Base-by-base conservation (phyloP, 129 eudicot genomes). In the Escallonia herrerae region DNA sequence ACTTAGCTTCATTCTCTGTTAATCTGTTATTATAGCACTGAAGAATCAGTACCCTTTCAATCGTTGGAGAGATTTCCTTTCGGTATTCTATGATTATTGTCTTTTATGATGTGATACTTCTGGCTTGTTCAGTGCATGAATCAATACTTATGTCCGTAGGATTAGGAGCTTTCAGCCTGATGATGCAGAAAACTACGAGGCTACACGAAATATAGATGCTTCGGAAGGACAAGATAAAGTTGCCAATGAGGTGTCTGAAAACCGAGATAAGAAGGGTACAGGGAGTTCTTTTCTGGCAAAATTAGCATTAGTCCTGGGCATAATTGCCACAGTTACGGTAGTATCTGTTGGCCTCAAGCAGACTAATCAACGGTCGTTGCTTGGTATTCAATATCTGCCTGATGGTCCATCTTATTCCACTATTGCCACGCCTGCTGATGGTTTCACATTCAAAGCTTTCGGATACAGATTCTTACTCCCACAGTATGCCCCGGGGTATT, bases 401-500 rank as follows among this genome's bases (percentile, higher is more conserved):
- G 80, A 77, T 43, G 76, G 68, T 54, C 76, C 97, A 78, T 72
- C 85, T 3, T 76, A 81, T 65, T 63, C 84, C 43, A 52, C 84
- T 12, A 66, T 81, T 65, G 55, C 85, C 63, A 66, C 83, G 68
- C 71, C 87, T 66, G 51, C 74, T 62, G 72, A 48, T 74, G 95
- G 90, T 69, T 90, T 90, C 74, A 68, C 86, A 58, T 76, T 90
- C 77, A 76, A 71, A 63, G 87, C 79, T 73, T 84, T 87, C 74
- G 97, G 97, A 67, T 84, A 84, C 81, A 80, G 67, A 83, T 60
- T 91, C 58, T 55, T 87, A 62, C 94, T 91, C 74, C 97, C 97
- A 68, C 84, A 84, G 64, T 87, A 83, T 79, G 87, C 95, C 69
- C 97, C 97, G 11, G 97, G 97, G 97, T 90, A 86, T 73, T 75